These are phyloP conservation scores for Pseudocercospora eumusae DNA, from an alignment of 2,329 filamentous ascomycete genomes.

Conservation along the genomic window DNA sequence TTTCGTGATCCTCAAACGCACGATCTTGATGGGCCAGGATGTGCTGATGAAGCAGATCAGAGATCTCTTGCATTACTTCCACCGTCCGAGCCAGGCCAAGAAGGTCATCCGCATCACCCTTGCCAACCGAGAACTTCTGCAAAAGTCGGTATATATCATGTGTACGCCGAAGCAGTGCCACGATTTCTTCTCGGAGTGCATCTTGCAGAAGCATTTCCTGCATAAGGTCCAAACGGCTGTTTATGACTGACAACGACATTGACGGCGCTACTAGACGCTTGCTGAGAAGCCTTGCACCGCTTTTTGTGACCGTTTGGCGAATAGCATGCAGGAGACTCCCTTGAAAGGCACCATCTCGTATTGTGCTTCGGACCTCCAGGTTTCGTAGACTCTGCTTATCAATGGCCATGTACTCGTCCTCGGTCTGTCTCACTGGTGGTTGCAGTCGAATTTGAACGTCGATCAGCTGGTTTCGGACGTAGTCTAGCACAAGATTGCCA, in stretches of 20 bases:
- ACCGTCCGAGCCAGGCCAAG: slow-evolving; percentile 82
- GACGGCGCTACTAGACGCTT: slow-evolving; percentile 87
- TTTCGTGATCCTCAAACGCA: slow-evolving; percentile 38
- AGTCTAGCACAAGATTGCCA: slow-evolving; percentile 78
- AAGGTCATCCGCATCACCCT: slow-evolving; percentile 89
- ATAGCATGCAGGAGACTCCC: slow-evolving; percentile 91
- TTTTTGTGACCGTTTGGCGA: slow-evolving; percentile 85
- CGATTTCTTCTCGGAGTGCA: slow-evolving; percentile 68
- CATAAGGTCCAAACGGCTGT: slow-evolving; percentile 77
- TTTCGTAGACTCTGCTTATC: slow-evolving; percentile 89
- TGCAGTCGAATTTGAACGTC: slow-evolving; percentile 79
- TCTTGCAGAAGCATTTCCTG: slow-evolving; percentile 68
- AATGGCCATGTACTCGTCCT: slow-evolving; percentile 79
- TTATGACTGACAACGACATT: slow-evolving; percentile 78
- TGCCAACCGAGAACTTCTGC: slow-evolving; percentile 89
- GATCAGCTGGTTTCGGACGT: slow-evolving; percentile 76
- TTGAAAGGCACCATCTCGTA: slow-evolving; percentile 73
- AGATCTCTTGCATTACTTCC: slow-evolving; percentile 68
- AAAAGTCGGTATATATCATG: slow-evolving; percentile 87
- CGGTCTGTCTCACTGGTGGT: slow-evolving; percentile 72
- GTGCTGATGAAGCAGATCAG: slow-evolving; percentile 47
- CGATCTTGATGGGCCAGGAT: slow-evolving; percentile 33
- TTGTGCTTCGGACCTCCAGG: slow-evolving; percentile 83
- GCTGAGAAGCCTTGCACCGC: slow-evolving; percentile 79
- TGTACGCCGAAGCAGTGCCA: slow-evolving; percentile 68